Evolutionary conservation across 2,329 filamentous ascomycete species (phyloP).

Genomic region (Diaporthe sp.): DNA sequence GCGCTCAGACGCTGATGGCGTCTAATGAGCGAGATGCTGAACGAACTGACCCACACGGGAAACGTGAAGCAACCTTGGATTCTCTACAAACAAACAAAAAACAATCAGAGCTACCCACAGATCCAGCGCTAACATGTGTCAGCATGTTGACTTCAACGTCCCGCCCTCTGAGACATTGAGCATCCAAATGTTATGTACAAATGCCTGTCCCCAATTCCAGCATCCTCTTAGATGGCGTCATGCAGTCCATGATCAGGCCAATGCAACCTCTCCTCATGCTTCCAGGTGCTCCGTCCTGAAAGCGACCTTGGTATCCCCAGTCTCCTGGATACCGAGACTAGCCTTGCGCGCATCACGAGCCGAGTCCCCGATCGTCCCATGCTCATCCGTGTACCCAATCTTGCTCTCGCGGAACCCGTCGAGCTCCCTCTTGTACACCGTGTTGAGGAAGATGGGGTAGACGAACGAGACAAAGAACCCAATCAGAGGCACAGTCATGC

Average conservation of each 20-base stretch:
- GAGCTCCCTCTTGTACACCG: slow-evolving; percentile 50
- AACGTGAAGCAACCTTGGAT: not conserved
- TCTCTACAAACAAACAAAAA: not conserved
- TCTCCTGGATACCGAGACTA: slow-evolving; percentile 3
- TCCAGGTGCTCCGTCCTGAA: slow-evolving; percentile 31
- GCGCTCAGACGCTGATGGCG: not conserved
- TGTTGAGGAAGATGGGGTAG: slow-evolving; percentile 72
- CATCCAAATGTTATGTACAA: not conserved
- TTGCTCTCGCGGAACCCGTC: slow-evolving; percentile 67
- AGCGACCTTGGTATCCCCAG: slow-evolving; percentile 18
- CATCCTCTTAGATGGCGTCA: not conserved
- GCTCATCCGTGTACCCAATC: slow-evolving; percentile 36
- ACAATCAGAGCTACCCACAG: not conserved
- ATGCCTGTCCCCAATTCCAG: not conserved
- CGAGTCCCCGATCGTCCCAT: slow-evolving; percentile 26
- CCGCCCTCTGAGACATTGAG: not conserved
- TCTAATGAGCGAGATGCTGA: not conserved
- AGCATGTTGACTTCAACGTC: not conserved
- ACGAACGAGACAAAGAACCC: slow-evolving; percentile 66
- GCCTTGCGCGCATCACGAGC: slow-evolving; percentile 9
- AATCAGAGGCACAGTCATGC: slow-evolving; percentile 72
- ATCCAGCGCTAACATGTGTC: not conserved
- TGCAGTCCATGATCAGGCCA: not conserved
- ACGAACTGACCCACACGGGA: fast-evolving
- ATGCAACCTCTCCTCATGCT: not conserved